These are phyloP conservation scores for Hypholoma sublateritium DNA, from an alignment of 768 basidiomycete genomes.

Conservation along the genomic window DNA sequence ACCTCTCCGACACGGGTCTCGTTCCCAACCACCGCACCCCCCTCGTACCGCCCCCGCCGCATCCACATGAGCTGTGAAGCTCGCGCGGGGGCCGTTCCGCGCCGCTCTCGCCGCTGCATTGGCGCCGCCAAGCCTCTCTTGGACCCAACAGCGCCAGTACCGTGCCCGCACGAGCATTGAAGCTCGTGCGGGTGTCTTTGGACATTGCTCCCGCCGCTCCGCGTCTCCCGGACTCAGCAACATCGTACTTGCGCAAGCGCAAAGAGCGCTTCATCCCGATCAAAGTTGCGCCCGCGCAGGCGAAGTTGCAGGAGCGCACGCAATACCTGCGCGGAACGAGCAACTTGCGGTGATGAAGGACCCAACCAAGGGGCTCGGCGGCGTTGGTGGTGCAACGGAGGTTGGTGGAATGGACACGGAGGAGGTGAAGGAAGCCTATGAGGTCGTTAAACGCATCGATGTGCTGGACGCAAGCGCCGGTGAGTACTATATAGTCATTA, in stretches of 20 bases:
- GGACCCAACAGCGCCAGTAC: no score
- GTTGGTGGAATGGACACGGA: slow-evolving; percentile 96
- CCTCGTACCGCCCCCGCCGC: no score
- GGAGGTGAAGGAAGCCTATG: slow-evolving; percentile 95
- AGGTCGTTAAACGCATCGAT: slow-evolving; percentile 95
- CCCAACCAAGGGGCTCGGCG: slow-evolving; percentile 82
- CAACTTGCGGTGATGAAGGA: slow-evolving; percentile 97
- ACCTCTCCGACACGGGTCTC: no score
- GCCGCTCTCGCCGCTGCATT: no score
- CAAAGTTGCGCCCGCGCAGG: slow-evolving; percentile 89
- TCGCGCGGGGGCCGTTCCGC: no score
- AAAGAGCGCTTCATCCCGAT: slow-evolving; percentile 95
- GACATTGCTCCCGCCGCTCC: no score
- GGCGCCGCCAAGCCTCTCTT: no score
- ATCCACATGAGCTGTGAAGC: no score
- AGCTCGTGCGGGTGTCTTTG: no score
- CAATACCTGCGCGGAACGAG: slow-evolving; percentile 90
- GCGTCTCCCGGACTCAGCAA: no score
- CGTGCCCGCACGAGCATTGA: no score
- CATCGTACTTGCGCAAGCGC: slow-evolving; percentile 80
- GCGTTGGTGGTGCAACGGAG: slow-evolving; percentile 54
- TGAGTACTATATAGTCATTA: slow-evolving; percentile 33
- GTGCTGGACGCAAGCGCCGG: slow-evolving; percentile 92
- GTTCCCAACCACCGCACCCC: no score
- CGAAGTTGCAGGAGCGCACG: slow-evolving; percentile 85